phyloP scores from a whole-genome alignment of 208 protist species.

The Leishmania tropica region DNA sequence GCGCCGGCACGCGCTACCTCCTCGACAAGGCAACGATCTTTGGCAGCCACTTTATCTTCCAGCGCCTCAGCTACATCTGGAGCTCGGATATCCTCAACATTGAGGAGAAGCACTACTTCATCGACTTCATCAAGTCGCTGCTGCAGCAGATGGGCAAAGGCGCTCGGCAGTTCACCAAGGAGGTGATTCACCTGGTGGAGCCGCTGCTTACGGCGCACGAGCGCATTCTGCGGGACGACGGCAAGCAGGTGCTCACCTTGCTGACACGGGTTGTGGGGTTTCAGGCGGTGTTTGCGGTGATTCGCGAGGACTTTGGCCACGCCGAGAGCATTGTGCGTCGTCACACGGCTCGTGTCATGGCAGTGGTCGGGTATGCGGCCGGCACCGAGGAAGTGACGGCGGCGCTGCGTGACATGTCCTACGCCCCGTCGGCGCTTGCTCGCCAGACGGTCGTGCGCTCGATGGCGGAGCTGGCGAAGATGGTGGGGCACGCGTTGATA shows the following conservation, averaged over 20 bases:
- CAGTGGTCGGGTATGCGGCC: slow-evolving; percentile 96
- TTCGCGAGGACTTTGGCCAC: slow-evolving; percentile 98
- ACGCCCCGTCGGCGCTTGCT: slow-evolving; percentile 96
- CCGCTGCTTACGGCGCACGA: slow-evolving; percentile 99
- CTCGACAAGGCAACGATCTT: slow-evolving; percentile 98
- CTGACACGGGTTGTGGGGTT: slow-evolving; percentile 99
- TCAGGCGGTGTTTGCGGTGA: slow-evolving; percentile 97
- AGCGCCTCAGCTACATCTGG: slow-evolving; percentile 98
- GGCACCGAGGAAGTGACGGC: slow-evolving; percentile 96
- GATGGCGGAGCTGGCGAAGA: slow-evolving; percentile 97
- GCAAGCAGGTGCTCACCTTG: slow-evolving; percentile 98
- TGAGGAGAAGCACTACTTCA: slow-evolving; percentile 98
- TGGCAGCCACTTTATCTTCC: slow-evolving; percentile 97
- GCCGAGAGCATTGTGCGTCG: slow-evolving; percentile 98
- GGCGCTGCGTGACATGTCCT: slow-evolving; percentile 98
- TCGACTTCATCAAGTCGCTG: slow-evolving; percentile 99
- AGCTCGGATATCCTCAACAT: slow-evolving; percentile 97
- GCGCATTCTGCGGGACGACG: slow-evolving; percentile 98
- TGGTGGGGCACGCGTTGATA: slow-evolving; percentile 98
- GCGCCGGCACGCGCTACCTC: slow-evolving; percentile 95
- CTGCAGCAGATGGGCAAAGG: slow-evolving; percentile 98
- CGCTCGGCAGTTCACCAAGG: slow-evolving; percentile 97
- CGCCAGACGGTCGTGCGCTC: slow-evolving; percentile 98
- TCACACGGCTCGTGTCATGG: slow-evolving; percentile 98
- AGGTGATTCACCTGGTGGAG: slow-evolving; percentile 99